Evolutionary conservation across 495 filamentous ascomycete genomes (phyloP), one percentile per base, ranked within the genome.

Genomic region (Penicilliopsis zonata): DNA sequence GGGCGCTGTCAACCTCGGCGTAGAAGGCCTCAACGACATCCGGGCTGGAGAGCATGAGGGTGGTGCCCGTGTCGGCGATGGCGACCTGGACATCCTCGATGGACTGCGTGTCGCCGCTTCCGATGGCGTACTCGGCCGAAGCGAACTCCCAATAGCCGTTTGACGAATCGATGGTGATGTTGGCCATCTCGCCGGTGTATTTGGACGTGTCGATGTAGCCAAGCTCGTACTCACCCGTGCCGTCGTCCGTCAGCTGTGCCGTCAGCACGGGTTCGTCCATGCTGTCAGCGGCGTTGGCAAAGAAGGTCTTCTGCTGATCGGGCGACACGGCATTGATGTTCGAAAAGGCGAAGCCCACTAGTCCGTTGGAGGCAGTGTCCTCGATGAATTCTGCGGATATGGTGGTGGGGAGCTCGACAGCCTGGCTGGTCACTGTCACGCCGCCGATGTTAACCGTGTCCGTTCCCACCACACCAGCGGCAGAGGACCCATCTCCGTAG

Each of bases 81-180:
- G 73, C 72, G 10, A 40, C 45, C 4, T 63, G 37, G 17, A 36
- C 49, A 28, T 34, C 29, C 0, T 38, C 44, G 28, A 61, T 49
- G 8, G 42, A 16, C 37, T 61, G 43, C 24, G 60, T 18, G 0
- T 39, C 20, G 1, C 55, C 55, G 21, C 56, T 59, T 14, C 68
- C 69, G 21, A 86, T 61, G 10, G 60, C 47, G 45, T 76, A 86
- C 2, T 46, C 44, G 3, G 61, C 50, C 14, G 78, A 74, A 3
- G 69, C 46, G 43, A 86, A 79, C 44, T 81, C 57, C 85, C 85
- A 92, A 65, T 80, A 86, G 15, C 85, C 85, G 8, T 61, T 51
- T 1, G 65, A 61, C 9, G 55, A 57, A 42, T 85, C 70, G 38
- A 87, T 65, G 17, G 60, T 61, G 37, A 80, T 59, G 47, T 78